Evolutionary conservation across 2,329 filamentous ascomycete genomes (phyloP).

Genomic region (Neoascochyta sp.): DNA sequence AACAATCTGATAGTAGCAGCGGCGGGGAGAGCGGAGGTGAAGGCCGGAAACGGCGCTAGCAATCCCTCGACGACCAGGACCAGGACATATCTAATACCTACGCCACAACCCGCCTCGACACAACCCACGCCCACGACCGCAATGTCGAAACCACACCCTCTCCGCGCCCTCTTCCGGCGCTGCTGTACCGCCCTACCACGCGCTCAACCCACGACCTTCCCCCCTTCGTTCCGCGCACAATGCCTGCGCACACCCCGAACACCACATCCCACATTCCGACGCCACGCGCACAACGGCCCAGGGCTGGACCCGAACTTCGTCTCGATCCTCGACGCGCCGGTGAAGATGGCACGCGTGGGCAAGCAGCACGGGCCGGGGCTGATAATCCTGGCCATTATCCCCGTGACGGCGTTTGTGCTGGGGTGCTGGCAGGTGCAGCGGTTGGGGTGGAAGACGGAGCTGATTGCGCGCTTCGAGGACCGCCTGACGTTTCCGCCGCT

Average conservation of each 20-base stretch:
- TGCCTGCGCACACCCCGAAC: conserved; percentile 31
- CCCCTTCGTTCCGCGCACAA: conserved; percentile 25
- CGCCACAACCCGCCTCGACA: too few relatives aligned
- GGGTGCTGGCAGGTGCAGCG: conserved; percentile 96
- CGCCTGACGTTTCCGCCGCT: conserved; percentile 80
- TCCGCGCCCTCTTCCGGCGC: conserved; percentile 31
- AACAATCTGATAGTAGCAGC: background rate
- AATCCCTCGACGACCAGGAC: too few relatives aligned
- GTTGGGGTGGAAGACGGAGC: conserved; percentile 86
- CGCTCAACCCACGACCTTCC: conserved; percentile 5
- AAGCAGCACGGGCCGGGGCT: conserved; percentile 75
- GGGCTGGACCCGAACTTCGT: conserved; percentile 72
- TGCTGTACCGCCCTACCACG: conserved; percentile 16
- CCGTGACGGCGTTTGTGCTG: conserved; percentile 81
- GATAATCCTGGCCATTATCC: conserved; percentile 80
- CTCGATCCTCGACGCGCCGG: conserved; percentile 83
- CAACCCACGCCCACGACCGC: conserved; percentile 6
- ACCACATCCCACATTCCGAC: conserved; percentile 17
- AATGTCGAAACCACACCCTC: conserved; percentile 36
- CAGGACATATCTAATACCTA: too few relatives aligned
- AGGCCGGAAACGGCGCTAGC: too few relatives aligned
- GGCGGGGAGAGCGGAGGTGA: too few relatives aligned
- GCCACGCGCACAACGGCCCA: conserved; percentile 37
- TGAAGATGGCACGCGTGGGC: conserved; percentile 71
- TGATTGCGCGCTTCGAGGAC: conserved; percentile 90